Evolutionary conservation across 441 rosid species (phyloP).

Genomic region (Erysimum pusillum): DNA sequence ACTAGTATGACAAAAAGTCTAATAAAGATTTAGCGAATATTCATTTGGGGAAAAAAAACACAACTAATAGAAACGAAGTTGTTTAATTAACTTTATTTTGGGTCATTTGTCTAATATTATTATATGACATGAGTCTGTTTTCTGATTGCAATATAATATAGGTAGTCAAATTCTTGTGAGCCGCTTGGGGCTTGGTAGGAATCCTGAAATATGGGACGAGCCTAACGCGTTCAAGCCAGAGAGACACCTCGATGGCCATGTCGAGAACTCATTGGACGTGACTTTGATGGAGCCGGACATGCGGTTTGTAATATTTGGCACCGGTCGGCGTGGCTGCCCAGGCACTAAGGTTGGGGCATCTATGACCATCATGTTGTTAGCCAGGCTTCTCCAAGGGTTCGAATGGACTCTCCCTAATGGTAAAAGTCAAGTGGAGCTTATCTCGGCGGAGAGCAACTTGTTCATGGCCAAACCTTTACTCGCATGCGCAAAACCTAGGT

Average conservation of each 20-base stretch:
- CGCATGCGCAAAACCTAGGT: conserved; percentile 1
- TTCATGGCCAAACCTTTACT: conserved; percentile 46
- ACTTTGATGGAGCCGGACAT: conserved; percentile 47
- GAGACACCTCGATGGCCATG: conserved; percentile 37
- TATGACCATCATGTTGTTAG: conserved; percentile 45
- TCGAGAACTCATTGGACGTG: conserved; percentile 8
- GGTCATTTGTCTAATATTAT: not conserved
- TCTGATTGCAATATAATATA: not conserved
- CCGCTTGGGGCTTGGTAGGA: conserved; percentile 33
- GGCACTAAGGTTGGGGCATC: conserved; percentile 39
- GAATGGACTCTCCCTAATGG: conserved; percentile 32
- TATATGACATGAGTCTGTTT: not conserved
- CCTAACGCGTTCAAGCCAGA: conserved; percentile 46
- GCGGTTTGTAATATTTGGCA: conserved; percentile 49
- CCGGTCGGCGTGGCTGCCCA: conserved; percentile 46
- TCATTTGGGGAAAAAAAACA: no score
- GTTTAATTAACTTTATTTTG: no score
- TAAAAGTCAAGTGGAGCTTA: conserved; percentile 35
- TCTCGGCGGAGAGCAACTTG: conserved; percentile 16
- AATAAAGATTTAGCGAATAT: no score
- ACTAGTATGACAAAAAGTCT: no score
- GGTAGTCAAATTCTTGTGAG: conserved; percentile 38
- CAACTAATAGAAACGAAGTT: no score
- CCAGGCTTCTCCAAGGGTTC: conserved; percentile 50
- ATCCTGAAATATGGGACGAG: conserved; percentile 40